Percentiles rank a stretch among this genome's conserved stretches.
phyloP scores from a whole-genome alignment of 495 filamentous ascomycete genomes.

The Mycothermus thermophilus region DNA sequence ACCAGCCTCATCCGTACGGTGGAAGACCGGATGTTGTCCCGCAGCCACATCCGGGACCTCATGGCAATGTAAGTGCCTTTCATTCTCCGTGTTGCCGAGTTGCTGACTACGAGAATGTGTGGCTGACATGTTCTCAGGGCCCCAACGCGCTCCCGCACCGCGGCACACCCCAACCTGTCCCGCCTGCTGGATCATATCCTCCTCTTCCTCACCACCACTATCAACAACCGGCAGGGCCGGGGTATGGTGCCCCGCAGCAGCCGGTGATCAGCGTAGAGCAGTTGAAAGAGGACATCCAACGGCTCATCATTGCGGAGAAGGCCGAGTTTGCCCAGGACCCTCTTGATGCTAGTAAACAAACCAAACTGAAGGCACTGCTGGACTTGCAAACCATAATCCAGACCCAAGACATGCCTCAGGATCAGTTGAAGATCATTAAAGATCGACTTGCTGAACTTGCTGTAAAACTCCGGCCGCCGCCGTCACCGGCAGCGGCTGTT shows the following conservation, averaged over 20 bases:
- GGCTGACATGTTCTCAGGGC: conserved; percentile 7
- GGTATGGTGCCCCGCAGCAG: conserved; percentile 21
- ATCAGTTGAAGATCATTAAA: conserved; percentile 66
- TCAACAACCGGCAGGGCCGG: conserved; percentile 11
- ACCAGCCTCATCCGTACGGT: conserved; percentile 10
- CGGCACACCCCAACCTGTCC: conserved; percentile 24
- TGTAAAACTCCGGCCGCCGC: conserved; percentile 33
- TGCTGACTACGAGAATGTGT: neutral
- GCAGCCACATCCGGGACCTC: conserved; percentile 16
- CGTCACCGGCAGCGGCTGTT: conserved; percentile 10
- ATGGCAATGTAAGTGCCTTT: conserved; percentile 12
- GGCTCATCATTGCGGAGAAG: conserved; percentile 54
- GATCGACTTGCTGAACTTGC: conserved; percentile 63
- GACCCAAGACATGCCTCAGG: conserved; percentile 60
- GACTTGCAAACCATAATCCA: conserved; percentile 73
- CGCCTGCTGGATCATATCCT: conserved; percentile 13
- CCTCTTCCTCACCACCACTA: too few species aligned
- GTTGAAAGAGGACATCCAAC: conserved; percentile 68
- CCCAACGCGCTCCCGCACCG: conserved; percentile 12
- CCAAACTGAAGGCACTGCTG: conserved; percentile 69
- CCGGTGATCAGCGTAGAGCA: conserved; percentile 48
- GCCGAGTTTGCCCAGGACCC: conserved; percentile 58
- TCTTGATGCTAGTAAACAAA: conserved; percentile 57
- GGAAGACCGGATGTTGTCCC: conserved; percentile 1
- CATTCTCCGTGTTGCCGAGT: too few species aligned